Evolutionary conservation across 208 protist genomes (phyloP).

Genomic region (Vickermania ingenoplastis): DNA sequence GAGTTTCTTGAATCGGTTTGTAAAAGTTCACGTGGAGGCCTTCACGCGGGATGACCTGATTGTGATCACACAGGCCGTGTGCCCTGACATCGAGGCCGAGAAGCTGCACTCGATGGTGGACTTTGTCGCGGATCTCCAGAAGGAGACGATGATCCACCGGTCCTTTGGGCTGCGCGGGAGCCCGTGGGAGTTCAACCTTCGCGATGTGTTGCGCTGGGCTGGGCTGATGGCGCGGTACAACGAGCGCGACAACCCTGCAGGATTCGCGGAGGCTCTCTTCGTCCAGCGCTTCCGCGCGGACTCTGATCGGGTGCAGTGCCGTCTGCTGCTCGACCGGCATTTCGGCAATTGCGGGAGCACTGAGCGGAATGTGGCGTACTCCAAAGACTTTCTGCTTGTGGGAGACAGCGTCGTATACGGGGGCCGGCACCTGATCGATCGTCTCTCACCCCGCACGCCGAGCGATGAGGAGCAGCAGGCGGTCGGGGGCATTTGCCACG

Average conservation of each 20-base stretch:
- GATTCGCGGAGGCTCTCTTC: constrained; percentile 77
- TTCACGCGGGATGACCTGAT: constrained; percentile 85
- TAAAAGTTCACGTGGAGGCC: constrained; percentile 91
- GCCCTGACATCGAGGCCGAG: constrained; percentile 49
- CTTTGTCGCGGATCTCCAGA: constrained; percentile 90
- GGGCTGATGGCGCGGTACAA: constrained; percentile 83
- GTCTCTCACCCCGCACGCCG: constrained; percentile 8
- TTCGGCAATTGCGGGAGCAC: constrained; percentile 20
- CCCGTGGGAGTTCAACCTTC: constrained; percentile 99
- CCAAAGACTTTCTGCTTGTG: constrained; percentile 18
- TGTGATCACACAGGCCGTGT: constrained; percentile 74
- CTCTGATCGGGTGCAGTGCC: constrained; percentile 41
- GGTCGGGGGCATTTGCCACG: constrained; percentile 1
- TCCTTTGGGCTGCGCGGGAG: constrained; percentile 85
- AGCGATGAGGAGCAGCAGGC: neutral
- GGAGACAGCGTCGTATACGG: constrained; percentile 47
- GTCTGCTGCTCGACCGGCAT: constrained; percentile 21
- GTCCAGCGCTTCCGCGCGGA: constrained; percentile 83
- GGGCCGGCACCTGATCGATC: constrained; percentile 16
- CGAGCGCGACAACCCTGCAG: constrained; percentile 23
- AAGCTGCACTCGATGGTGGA: constrained; percentile 88
- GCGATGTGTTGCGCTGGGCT: constrained; percentile 98
- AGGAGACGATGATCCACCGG: constrained; percentile 80
- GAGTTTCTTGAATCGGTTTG: constrained; percentile 99
- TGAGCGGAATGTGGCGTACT: constrained; percentile 47